Conservation (phyloP, 371 early-diverging fungal genomes). For the Circinella minor region DNA sequence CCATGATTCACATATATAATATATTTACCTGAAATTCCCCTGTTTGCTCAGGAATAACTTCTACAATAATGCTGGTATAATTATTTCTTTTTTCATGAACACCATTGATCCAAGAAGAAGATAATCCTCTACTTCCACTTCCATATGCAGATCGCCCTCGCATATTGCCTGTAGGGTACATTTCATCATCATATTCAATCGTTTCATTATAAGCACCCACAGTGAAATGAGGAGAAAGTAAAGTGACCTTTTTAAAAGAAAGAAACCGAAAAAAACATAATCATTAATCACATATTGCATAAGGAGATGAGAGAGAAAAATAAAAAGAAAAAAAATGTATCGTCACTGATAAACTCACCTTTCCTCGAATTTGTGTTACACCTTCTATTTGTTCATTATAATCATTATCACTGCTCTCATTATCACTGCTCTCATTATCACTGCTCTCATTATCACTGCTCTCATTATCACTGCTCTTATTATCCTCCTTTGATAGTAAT, state of each 20-base stretch:
- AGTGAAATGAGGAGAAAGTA: slow-evolving; percentile 73
- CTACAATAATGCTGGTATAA: slow-evolving; percentile 62
- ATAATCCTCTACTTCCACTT: slow-evolving; percentile 17
- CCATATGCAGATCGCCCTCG: slow-evolving; percentile 30
- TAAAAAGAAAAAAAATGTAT: neutral
- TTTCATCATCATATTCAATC: slow-evolving; percentile 81
- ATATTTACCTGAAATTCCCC: slow-evolving; percentile 55
- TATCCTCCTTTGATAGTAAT: neutral
- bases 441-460: too few relatives aligned
- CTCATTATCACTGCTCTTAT: too few relatives aligned
- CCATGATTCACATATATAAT: neutral
- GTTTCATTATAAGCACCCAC: slow-evolving; percentile 82
- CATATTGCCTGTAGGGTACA: slow-evolving; percentile 36
- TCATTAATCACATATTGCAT: too few relatives aligned
- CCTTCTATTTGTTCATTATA: neutral
- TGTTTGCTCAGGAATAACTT: slow-evolving; percentile 56
- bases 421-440: too few relatives aligned
- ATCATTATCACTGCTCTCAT: too few relatives aligned
- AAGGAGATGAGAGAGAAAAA: neutral
- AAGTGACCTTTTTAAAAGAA: slow-evolving; percentile 38
- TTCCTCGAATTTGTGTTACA: slow-evolving; percentile 1
- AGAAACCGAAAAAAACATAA: too few relatives aligned
- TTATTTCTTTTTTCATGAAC: slow-evolving; percentile 65
- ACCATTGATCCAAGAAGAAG: slow-evolving; percentile 49
- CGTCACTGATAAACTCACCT: slow-evolving; percentile 7